A percentile compares a stretch with the other conserved stretches of the same genome.
Evolutionary conservation across 208 protist species (phyloP).

Genomic region (Wallacemonas sp.): DNA sequence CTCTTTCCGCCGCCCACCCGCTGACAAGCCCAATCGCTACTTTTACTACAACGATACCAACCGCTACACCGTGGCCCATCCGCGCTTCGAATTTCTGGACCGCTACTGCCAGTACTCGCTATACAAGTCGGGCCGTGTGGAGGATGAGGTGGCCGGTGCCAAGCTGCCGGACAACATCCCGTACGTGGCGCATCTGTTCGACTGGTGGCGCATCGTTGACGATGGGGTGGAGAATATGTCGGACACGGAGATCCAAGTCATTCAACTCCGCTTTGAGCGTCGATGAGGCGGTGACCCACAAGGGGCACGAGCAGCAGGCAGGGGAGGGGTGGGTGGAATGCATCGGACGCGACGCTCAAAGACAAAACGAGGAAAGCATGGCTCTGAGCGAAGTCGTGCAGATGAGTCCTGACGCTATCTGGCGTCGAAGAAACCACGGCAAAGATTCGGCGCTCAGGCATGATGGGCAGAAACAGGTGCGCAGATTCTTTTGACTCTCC

Average conservation of each 20-base stretch:
- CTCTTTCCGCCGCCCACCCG: slow-evolving; percentile 50
- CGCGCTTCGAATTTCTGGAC: slow-evolving; percentile 76
- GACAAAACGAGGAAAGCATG: no score
- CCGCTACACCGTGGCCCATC: slow-evolving; percentile 58
- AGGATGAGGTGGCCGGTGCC: slow-evolving; percentile 33
- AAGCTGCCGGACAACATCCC: slow-evolving; percentile 18
- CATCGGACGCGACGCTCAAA: no score
- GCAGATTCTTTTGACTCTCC: no score
- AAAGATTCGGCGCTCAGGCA: not conserved
- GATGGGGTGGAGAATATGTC: slow-evolving; percentile 48
- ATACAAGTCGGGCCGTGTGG: slow-evolving; percentile 63
- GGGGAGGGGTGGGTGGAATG: not conserved
- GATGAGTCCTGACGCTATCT: no score
- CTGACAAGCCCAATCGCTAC: slow-evolving; percentile 26
- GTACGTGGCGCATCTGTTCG: slow-evolving; percentile 48
- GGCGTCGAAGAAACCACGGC: not conserved
- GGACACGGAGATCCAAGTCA: slow-evolving; percentile 78
- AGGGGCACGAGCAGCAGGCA: not conserved
- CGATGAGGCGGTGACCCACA: no score
- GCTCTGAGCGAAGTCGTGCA: no score
- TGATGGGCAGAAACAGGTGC: no score
- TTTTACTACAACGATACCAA: slow-evolving; percentile 72
- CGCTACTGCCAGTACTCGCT: slow-evolving; percentile 83
- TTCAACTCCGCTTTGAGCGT: slow-evolving; percentile 51
- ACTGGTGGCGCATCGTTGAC: slow-evolving; percentile 64